A percentile compares a stretch with the other conserved stretches of the same genome.
Conservation (phyloP, 2,329 filamentous ascomycete genomes). For the Pezicula carpinea region DNA sequence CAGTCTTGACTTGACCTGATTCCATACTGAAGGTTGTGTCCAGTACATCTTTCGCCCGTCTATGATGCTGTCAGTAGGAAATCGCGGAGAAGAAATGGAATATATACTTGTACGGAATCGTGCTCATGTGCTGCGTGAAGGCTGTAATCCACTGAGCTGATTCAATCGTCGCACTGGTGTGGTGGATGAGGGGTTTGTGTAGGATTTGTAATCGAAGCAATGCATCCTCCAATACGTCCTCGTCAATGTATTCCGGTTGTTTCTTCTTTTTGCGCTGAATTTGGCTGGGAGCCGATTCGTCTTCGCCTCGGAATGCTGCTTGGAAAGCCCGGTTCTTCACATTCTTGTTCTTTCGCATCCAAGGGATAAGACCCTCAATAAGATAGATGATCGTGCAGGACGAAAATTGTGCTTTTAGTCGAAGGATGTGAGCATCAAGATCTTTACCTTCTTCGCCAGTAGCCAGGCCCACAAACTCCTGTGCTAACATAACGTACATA, state of each 20-base stretch:
- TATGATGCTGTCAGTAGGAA: constrained; percentile 3
- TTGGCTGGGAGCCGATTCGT: constrained; percentile 20
- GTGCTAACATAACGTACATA: constrained; percentile 54
- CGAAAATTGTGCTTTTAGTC: constrained; percentile 49
- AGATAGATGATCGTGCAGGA: constrained; percentile 59
- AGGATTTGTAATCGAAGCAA: constrained; percentile 65
- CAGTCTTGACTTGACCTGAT: constrained; percentile 67
- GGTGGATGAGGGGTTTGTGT: constrained; percentile 64
- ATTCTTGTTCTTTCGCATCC: constrained; percentile 66
- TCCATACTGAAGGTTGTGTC: constrained; percentile 74
- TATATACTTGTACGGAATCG: constrained; percentile 61
- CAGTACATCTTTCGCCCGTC: constrained; percentile 38
- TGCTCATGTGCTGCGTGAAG: constrained; percentile 76
- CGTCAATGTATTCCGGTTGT: constrained; percentile 51
- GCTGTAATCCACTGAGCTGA: constrained; percentile 68
- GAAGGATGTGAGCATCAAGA: constrained; percentile 54
- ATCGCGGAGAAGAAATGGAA: background rate
- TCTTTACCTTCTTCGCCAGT: constrained; percentile 40
- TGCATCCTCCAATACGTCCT: constrained; percentile 66
- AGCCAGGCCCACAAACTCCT: constrained; percentile 61
- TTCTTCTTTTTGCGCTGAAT: constrained; percentile 34
- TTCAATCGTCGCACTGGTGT: constrained; percentile 55
- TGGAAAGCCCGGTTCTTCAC: constrained; percentile 64
- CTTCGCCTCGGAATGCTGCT: constrained; percentile 52
- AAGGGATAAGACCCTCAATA: constrained; percentile 62